These are phyloP conservation scores for Aurantiochytrium sp. DNA, from an alignment of 108 stramenopile genomes.

Conservation along the genomic window DNA sequence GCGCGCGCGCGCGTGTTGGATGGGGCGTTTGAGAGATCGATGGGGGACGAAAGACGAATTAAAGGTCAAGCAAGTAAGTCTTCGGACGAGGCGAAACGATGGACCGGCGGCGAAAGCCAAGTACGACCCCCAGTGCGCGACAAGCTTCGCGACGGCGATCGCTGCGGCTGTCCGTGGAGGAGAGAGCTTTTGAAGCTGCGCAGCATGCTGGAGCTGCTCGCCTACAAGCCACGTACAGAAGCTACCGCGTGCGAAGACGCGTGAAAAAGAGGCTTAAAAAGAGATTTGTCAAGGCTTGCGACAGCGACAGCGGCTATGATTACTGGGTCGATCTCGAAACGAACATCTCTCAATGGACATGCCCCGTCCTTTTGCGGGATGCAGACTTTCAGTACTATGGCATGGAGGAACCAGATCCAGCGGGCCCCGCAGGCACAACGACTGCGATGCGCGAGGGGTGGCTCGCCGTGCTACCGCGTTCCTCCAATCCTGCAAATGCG, in stretches of 20 bases:
- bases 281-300: background rate
- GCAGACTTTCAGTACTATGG: background rate
- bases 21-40: too few relatives aligned
- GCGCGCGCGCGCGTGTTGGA: too few relatives aligned
- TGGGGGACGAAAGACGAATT: too few relatives aligned
- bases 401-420: background rate
- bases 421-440: background rate
- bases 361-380: background rate
- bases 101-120: too few relatives aligned
- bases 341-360: background rate
- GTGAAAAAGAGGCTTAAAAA: background rate
- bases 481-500: background rate
- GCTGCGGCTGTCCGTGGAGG: background rate
- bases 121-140: too few relatives aligned
- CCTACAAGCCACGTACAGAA: background rate
- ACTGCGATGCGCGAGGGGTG: background rate
- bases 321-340: constrained; percentile 6
- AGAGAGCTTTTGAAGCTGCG: background rate
- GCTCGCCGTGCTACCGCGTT: background rate
- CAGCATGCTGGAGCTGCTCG: background rate
- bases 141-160: background rate
- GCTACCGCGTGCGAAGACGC: background rate
- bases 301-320: background rate
- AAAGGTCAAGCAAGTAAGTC: too few relatives aligned
- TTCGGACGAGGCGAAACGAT: too few relatives aligned